A percentile compares a stretch with the other conserved stretches of the same genome.
Evolutionary conservation across 2,329 filamentous ascomycete species (phyloP).

Genomic region (Dendryphion nanum): DNA sequence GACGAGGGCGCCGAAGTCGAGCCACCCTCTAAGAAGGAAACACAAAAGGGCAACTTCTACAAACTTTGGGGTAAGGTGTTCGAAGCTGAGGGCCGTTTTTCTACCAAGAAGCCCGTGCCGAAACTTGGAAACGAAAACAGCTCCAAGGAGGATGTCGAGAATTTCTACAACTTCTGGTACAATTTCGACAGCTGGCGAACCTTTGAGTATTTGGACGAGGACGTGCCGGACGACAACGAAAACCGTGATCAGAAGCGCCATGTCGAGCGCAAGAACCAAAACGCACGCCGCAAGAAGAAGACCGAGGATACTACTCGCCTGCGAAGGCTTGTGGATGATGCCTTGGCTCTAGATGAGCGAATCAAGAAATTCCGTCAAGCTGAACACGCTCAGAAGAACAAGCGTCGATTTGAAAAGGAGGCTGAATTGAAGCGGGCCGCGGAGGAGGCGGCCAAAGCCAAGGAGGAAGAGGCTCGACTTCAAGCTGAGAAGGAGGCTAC

Average conservation of each 20-base stretch:
- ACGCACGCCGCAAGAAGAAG: conserved; percentile 99
- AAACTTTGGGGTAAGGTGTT: conserved; percentile 92
- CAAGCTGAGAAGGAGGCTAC: conserved; percentile 82
- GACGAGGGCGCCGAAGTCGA: conserved; percentile 92
- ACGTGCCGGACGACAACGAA: conserved; percentile 98
- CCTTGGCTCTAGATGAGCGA: conserved; percentile 80
- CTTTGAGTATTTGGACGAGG: conserved; percentile 98
- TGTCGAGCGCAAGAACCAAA: conserved; percentile 97
- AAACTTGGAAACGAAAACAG: conserved; percentile 80
- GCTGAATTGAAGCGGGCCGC: conserved; percentile 83
- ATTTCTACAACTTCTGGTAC: conserved; percentile 99
- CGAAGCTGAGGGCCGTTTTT: conserved; percentile 90
- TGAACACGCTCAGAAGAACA: conserved; percentile 92
- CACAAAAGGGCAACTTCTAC: conserved; percentile 85
- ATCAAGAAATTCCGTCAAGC: conserved; percentile 97
- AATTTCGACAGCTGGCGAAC: conserved; percentile 97
- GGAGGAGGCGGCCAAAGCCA: conserved; percentile 80
- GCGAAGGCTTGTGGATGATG: conserved; percentile 85
- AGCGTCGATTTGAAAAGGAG: conserved; percentile 87
- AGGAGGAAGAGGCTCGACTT: conserved; percentile 77
- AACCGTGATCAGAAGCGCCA: conserved; percentile 99
- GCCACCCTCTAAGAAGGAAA: conserved; percentile 87
- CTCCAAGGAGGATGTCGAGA: conserved; percentile 84
- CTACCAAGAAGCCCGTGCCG: conserved; percentile 84
- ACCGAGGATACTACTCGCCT: conserved; percentile 92